These are phyloP conservation scores for Tulasnella sp. DNA, from an alignment of 768 basidiomycete genomes.

Conservation along the genomic window DNA sequence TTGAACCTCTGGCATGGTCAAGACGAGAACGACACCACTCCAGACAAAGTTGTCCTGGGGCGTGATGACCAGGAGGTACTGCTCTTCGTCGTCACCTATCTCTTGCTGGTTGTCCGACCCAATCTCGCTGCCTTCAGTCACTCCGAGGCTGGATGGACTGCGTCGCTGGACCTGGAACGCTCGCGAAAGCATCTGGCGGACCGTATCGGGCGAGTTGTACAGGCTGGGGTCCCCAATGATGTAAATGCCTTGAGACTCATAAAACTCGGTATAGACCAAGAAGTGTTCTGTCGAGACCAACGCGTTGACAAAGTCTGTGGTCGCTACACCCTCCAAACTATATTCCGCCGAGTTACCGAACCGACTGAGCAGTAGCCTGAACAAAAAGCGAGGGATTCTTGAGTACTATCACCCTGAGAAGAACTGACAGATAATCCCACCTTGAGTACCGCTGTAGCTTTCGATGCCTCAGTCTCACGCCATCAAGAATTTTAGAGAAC, in stretches of 20 bases:
- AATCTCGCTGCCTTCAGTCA: constrained; percentile 38
- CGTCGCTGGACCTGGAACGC: constrained; percentile 70
- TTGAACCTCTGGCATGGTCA: constrained; percentile 71
- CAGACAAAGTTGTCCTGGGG: constrained; percentile 84
- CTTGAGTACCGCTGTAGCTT: constrained; percentile 92
- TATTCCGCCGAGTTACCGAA: constrained; percentile 95
- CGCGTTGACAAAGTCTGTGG: constrained; percentile 73
- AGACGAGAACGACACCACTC: constrained; percentile 81
- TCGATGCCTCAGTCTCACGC: constrained; percentile 83
- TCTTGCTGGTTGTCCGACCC: constrained; percentile 44
- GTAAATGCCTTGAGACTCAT: constrained; percentile 89
- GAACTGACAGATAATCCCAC: constrained; percentile 41
- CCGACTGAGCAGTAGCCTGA: constrained; percentile 68
- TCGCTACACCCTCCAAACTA: constrained; percentile 62
- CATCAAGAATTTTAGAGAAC: constrained; percentile 92
- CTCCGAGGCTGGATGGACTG: constrained; percentile 33
- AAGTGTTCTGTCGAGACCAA: constrained; percentile 85
- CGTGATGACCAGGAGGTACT: constrained; percentile 80
- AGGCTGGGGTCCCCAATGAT: constrained; percentile 77
- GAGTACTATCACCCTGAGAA: background rate
- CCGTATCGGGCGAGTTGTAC: constrained; percentile 67
- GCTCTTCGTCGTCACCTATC: constrained; percentile 31
- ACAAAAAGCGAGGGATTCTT: background rate
- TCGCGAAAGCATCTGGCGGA: constrained; percentile 74
- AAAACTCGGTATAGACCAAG: constrained; percentile 82